A percentile compares a stretch with the other conserved stretches of the same genome.
phyloP scores from a whole-genome alignment of 2,329 filamentous ascomycete genomes.

The Volutella citrinella region DNA sequence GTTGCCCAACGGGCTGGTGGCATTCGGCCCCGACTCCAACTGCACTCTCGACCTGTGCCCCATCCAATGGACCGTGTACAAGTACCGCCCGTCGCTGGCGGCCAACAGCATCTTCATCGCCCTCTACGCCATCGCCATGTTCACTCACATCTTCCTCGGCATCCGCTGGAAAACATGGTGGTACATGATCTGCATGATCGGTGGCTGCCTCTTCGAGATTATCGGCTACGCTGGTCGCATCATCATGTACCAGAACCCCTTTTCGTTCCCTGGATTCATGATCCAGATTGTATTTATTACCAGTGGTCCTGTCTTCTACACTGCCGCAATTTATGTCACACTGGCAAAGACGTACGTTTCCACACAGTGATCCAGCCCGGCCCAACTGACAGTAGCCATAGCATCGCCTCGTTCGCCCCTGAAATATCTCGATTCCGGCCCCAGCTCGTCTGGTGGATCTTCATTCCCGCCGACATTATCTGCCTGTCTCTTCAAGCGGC shows the following conservation, averaged over 20 bases:
- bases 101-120: conserved; percentile 41
- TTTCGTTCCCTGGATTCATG: conserved; percentile 56
- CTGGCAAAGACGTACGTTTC: conserved; percentile 38
- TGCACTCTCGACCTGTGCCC: conserved; percentile 49
- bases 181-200: conserved; percentile 47
- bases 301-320: conserved; percentile 38
- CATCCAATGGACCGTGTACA: conserved; percentile 42
- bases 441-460: conserved; percentile 40
- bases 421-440: conserved; percentile 40
- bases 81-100: conserved; percentile 43
- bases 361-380: fast-evolving
- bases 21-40: conserved; percentile 46
- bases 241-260: conserved; percentile 54
- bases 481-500: conserved; percentile 54
- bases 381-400: conserved; percentile 7
- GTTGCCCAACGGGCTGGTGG: conserved; percentile 14
- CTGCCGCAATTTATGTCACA: conserved; percentile 64
- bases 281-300: conserved; percentile 56
- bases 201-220: conserved; percentile 56
- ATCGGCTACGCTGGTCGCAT: conserved; percentile 61
- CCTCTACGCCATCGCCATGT: conserved; percentile 46
- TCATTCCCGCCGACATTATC: conserved; percentile 52
- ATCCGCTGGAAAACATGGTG: conserved; percentile 40
- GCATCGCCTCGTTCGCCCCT: conserved; percentile 37
- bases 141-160: conserved; percentile 39